phyloP scores from a whole-genome alignment of 208 protist species.

The Trypanosomatidae sp. region DNA sequence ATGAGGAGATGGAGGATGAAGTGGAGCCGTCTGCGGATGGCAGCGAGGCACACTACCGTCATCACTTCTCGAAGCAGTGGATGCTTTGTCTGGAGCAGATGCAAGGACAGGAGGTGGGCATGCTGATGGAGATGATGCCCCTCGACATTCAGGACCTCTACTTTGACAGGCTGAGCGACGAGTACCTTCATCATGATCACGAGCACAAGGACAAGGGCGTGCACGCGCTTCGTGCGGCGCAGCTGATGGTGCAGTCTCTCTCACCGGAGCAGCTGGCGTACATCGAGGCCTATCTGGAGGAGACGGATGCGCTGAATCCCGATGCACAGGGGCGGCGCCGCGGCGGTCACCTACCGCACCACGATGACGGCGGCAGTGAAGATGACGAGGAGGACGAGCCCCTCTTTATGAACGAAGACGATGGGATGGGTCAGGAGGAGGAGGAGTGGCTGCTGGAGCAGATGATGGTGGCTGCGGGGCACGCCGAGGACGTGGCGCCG shows the following conservation, averaged over 20 bases:
- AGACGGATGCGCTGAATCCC: slow-evolving; percentile 25
- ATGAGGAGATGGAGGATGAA: background rate
- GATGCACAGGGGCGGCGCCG: background rate
- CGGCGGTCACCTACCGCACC: background rate
- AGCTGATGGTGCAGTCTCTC: slow-evolving; percentile 36
- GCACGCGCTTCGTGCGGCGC: slow-evolving; percentile 26
- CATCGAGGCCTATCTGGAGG: slow-evolving; percentile 36
- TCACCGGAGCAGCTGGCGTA: slow-evolving; percentile 35
- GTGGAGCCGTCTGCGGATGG: too few relatives aligned
- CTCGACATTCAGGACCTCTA: slow-evolving; percentile 41
- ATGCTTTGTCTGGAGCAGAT: slow-evolving; percentile 29
- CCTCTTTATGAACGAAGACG: slow-evolving; percentile 61
- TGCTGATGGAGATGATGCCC: slow-evolving; percentile 52
- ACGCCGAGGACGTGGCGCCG: background rate
- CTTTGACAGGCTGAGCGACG: slow-evolving; percentile 32
- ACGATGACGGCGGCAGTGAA: slow-evolving; percentile 7
- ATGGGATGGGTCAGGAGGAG: slow-evolving; percentile 63
- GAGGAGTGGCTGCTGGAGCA: slow-evolving; percentile 86
- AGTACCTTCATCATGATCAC: slow-evolving; percentile 23
- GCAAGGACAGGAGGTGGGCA: slow-evolving; percentile 39
- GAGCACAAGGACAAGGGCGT: slow-evolving; percentile 26
- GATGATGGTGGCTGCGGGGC: slow-evolving; percentile 43
- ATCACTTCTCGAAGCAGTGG: slow-evolving; percentile 30
- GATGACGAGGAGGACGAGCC: slow-evolving; percentile 32
- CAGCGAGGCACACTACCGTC: slow-evolving; percentile 3